Base-by-base conservation (phyloP, 1,284 basidiomycete genomes). In the Puccinia hordei region DNA sequence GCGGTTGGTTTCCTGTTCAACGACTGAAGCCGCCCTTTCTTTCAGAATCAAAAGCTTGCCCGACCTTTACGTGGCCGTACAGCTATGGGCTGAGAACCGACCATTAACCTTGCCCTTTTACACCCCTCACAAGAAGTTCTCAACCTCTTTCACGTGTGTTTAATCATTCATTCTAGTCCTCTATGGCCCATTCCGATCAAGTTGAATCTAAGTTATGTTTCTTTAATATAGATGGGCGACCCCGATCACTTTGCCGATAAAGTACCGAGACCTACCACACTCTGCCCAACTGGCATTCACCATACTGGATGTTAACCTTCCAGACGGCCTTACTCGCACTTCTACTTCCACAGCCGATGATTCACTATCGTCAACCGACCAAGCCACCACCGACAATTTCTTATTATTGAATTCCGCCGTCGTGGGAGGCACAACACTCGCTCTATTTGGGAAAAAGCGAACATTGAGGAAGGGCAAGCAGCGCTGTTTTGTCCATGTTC, bases 91-190 rank as follows among this genome's bases (percentile, higher is more conserved):
- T 6, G 93, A 96, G 85, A 96, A 96, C 86, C 95, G 95, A 85
- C 93, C 93, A 0, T 87, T 96, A 55, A 94, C 94, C 0, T 91
- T 95, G 35, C 92, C 94, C 0, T 93, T 93, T 84, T 90, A 93
- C 71, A 98, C 97, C 0, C 90, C 93, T 0, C 95, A 94, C 89
- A 96, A 95, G 85, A 89, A 92, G 19, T 98, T 97, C 88, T 93
- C 92, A 86, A 90, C 89, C 82, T 89, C 88, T 63, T 94, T 95
- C 85, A 91, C 88, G 92, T 93, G 83, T 76, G 90, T 86, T 17
- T 19, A 12, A 63, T n/a, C 0, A 51, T 69, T 73, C 24, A 30
- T 13, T 15, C 63, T 46, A 22, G 22, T 73, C 51, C 15, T 38
- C 38, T 10, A 15, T 41, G 53, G 30, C 38, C 4, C 22, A 17